Base-by-base conservation (phyloP, 495 filamentous ascomycete species). In the Annulohypoxylon moriforme region DNA sequence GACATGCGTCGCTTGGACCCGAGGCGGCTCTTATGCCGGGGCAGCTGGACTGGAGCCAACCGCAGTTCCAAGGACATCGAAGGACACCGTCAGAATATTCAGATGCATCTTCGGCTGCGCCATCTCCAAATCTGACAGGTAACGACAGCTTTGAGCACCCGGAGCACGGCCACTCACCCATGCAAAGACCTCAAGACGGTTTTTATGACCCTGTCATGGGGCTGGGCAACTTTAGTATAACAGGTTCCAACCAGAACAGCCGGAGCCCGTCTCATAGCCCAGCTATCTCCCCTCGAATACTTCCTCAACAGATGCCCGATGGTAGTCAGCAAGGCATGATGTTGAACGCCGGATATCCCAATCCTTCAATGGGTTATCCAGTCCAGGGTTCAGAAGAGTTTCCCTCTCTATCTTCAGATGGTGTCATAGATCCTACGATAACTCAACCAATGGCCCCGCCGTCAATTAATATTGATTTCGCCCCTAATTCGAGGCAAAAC, bases 401-500 rank as follows among this genome's bases (percentile, higher is more conserved):
- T 73, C 88, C 87, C 4, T 75, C 81, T 29, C 77, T 88, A 29
- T 80, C 81, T 52, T 84, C 86, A 56, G 79, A 80, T 20, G 77
- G 64, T 38, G 70, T 80, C 57, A 81, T 81, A 44, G 90, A 91
- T 49, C 76, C 75, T 42, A 50, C 53, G 9, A 87, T 91, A 72
- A 88, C 88, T 9, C 89, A 90, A 36, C 89, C 92, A 68, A 92
- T 94, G 83, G 89, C 90, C 6, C 92, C 94, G 34, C 93, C 93
- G 0, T 92, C 94, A 44, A 98, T 99, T 77, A 96, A 94, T 74
- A 93, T 99, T 71, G 91, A 97, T 77, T 93, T 93, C 78, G 96
- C 95, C 4, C 95, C 95, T 22, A 81, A 84, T 16, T 87, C 93
- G 10, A 83, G 86, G 52, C 90, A 88, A 73, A 87, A 83, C 22